Conservation (phyloP, 2,329 filamentous ascomycete species). For the Fusarium avenaceum region DNA sequence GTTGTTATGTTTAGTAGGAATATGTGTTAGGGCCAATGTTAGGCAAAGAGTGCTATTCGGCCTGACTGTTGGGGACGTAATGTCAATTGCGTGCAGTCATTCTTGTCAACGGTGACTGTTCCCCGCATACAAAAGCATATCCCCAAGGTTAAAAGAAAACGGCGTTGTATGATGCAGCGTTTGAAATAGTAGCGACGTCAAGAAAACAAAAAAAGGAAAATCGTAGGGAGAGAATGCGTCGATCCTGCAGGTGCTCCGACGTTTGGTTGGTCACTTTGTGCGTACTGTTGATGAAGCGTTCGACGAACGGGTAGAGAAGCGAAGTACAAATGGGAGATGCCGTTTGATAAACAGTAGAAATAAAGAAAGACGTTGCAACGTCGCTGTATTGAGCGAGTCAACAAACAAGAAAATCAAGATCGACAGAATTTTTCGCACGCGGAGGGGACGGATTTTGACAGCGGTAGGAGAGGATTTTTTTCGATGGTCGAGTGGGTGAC, state of each 20-base stretch:
- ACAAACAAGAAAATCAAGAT: slow-evolving; percentile 23
- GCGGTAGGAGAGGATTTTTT: slow-evolving; percentile 30
- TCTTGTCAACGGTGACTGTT: slow-evolving; percentile 47
- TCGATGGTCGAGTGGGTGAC: slow-evolving; percentile 43
- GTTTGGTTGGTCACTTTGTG: slow-evolving; percentile 25
- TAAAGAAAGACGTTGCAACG: slow-evolving; percentile 31
- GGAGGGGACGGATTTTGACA: slow-evolving; percentile 30
- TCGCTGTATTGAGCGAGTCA: slow-evolving; percentile 23
- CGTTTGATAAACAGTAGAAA: slow-evolving; percentile 29
- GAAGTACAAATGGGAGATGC: slow-evolving; percentile 14
- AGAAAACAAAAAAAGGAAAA: slow-evolving; percentile 25
- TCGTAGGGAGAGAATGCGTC: slow-evolving; percentile 21
- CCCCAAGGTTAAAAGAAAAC: slow-evolving; percentile 32
- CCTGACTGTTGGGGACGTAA: slow-evolving; percentile 37
- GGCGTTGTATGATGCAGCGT: slow-evolving; percentile 20
- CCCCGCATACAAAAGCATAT: slow-evolving; percentile 46
- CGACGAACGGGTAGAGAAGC: slow-evolving; percentile 35
- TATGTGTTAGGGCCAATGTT: slow-evolving; percentile 30
- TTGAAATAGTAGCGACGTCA: slow-evolving; percentile 7
- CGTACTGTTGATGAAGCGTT: slow-evolving; percentile 28
- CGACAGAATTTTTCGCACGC: slow-evolving; percentile 17
- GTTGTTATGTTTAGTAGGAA: slow-evolving; percentile 23
- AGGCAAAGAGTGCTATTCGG: slow-evolving; percentile 26
- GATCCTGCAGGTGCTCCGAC: slow-evolving; percentile 14
- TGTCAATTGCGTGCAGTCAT: slow-evolving; percentile 51